Base-by-base conservation (phyloP, 345 rosid species). In the Combretum micranthum region DNA sequence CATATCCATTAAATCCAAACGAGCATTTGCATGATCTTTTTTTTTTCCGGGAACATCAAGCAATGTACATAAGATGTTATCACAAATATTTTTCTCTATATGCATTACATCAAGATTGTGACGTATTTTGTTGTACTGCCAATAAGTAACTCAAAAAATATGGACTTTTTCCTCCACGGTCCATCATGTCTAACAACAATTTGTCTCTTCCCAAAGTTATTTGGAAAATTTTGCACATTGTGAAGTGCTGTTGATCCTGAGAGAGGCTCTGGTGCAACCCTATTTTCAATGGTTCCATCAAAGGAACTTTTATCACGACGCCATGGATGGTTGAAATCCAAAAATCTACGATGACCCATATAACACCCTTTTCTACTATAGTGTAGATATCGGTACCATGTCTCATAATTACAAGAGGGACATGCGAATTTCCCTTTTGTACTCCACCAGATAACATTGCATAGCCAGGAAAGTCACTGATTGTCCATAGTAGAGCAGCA, bases 51-150 rank as follows among this genome's bases (percentile, higher is more conserved):
- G 48, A 45, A 45, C 2, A 12, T 45, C 2, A 45, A 45, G 48
- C 3, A 45, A n/a, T 45, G 48, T 45, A 13, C 48, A 13, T 13
- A 45, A 13, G 3, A 45, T 13, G 15, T n/a, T 48, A 4, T 59
- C 64, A 59, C 69, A 58, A 6, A 65, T 20, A 46, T 51, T 65
- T 17, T 65, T 65, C 17, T 52, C 53, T 42, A 53, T 45, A 45
- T 45, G 48, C 48, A 45, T 45, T 2, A 45, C 44, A 53, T 53
- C 57, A 17, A 61, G 22, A 17, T 64, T 57, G 2, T 52, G 60
- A 0, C 15, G 42, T 7, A 52, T 0, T 6, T 45, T 6, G 20
- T 25, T 45, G 20, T 12, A 8, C n/a, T 45, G 15, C 50, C 12
- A 66, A 54, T 66, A 60, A 13, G 55, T 0, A 60, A 49, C 3